Conservation (phyloP, 2,329 filamentous ascomycete genomes). For the Calonectria naviculata region DNA sequence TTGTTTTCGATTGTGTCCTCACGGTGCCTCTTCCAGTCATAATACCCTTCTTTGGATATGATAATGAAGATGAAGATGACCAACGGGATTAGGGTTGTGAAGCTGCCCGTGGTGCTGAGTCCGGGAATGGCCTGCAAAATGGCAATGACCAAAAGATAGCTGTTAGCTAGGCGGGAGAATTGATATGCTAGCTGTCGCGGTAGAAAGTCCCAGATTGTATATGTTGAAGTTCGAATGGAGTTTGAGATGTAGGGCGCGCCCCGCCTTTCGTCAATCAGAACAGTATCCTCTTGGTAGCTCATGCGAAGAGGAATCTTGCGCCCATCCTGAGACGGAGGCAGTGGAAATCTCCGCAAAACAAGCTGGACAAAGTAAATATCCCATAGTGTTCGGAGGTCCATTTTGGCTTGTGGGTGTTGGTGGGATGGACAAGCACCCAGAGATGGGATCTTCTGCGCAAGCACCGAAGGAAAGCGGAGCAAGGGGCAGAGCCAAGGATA, state of each 20-base stretch:
- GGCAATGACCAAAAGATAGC: conserved; percentile 86
- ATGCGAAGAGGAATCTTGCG: not conserved
- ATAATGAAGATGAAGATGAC: conserved; percentile 83
- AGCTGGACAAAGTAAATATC: not conserved
- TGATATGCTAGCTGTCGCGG: conserved; percentile 88
- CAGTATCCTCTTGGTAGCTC: not conserved
- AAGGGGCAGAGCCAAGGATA: no score
- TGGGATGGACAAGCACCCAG: not conserved
- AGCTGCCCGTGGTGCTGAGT: conserved; percentile 79
- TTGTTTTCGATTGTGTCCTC: conserved; percentile 86
- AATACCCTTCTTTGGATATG: conserved; percentile 87
- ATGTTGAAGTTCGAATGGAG: conserved; percentile 83
- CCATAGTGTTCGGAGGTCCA: not conserved
- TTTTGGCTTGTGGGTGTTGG: not conserved
- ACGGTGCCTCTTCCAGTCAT: conserved; percentile 83
- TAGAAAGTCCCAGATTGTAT: conserved; percentile 86
- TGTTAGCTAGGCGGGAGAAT: conserved; percentile 88
- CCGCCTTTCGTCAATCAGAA: conserved; percentile 61
- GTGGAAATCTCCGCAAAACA: not conserved
- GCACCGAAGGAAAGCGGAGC: no score
- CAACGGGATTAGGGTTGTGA: conserved; percentile 79
- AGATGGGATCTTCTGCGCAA: no score
- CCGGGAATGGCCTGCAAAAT: conserved; percentile 84
- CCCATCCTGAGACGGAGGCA: not conserved
- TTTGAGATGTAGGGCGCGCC: conserved; percentile 64